A percentile compares a stretch with the other conserved stretches of the same genome.
phyloP scores from a whole-genome alignment of 179 eudicot genomes.

The Patellifolia procumbens region DNA sequence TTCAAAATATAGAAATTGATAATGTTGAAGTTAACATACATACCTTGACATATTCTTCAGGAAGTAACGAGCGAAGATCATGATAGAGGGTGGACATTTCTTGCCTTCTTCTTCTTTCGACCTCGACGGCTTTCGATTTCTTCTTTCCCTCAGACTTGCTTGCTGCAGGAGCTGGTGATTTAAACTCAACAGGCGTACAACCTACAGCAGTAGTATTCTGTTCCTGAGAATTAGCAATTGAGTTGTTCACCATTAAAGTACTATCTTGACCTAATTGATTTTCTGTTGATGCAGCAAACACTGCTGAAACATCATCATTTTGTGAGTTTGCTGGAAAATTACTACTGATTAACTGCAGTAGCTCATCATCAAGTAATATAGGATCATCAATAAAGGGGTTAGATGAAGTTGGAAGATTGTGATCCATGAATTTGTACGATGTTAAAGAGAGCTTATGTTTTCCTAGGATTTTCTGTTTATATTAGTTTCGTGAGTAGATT shows the following conservation, averaged over 20 bases:
- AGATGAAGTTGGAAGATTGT: neutral
- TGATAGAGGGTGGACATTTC: conserved; percentile 11
- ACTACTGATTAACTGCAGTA: neutral
- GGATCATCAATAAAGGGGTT: neutral
- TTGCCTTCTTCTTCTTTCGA: conserved; percentile 10
- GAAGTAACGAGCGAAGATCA: conserved; percentile 12
- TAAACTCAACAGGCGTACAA: too few relatives aligned
- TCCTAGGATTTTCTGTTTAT: neutral
- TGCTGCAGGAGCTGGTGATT: neutral
- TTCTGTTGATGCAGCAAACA: neutral
- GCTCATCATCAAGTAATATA: neutral
- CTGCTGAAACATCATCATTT: neutral
- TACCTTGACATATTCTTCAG: neutral
- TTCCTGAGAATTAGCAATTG: neutral
- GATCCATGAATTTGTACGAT: neutral
- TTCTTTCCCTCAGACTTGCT: neutral
- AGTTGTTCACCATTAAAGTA: neutral
- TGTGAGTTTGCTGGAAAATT: neutral
- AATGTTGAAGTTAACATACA: neutral
- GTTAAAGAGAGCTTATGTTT: neutral
- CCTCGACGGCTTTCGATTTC: neutral
- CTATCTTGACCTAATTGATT: neutral
- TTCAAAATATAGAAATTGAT: too few relatives aligned
- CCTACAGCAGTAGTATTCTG: too few relatives aligned
- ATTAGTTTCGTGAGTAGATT: neutral